A percentile compares a stretch with the other conserved stretches of the same genome.
Conservation (phyloP, 2,329 filamentous ascomycete genomes). For the Scortechinia acanthostroma region DNA sequence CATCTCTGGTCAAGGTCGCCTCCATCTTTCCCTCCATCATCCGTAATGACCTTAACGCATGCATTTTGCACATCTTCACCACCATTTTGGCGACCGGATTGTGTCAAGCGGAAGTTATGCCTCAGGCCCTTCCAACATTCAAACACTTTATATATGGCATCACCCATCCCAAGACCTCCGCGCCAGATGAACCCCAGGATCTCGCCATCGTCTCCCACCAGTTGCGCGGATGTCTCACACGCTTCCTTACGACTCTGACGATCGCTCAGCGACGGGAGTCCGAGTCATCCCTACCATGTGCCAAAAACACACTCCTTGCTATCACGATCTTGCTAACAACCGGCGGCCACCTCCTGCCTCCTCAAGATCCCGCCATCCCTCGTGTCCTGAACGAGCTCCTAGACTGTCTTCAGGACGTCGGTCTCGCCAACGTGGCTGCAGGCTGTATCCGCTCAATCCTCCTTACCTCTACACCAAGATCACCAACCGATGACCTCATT, state of each 20-base stretch:
- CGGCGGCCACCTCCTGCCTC: constrained; percentile 65
- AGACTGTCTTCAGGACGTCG: constrained; percentile 74
- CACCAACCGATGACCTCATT: constrained; percentile 65
- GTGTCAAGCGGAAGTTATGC: constrained; percentile 83
- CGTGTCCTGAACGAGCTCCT: constrained; percentile 74
- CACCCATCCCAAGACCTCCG: constrained; percentile 32
- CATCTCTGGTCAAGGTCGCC: constrained; percentile 86
- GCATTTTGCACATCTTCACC: constrained; percentile 92
- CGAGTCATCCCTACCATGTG: constrained; percentile 74
- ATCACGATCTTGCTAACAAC: constrained; percentile 83
- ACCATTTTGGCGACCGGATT: constrained; percentile 81
- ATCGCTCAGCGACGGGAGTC: constrained; percentile 69
- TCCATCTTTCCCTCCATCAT: constrained; percentile 95
- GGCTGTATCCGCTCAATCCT: constrained; percentile 83
- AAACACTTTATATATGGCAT: constrained; percentile 82
- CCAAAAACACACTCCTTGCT: constrained; percentile 86
- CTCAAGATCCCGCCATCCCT: constrained; percentile 68
- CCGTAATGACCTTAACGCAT: constrained; percentile 90
- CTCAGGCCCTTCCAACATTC: constrained; percentile 82
- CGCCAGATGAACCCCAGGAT: constrained; percentile 22
- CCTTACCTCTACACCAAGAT: constrained; percentile 47
- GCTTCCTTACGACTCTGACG: constrained; percentile 75
- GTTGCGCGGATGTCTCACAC: constrained; percentile 73
- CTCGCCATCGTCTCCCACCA: constrained; percentile 52
- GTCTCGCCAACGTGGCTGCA: constrained; percentile 80